Evolutionary conservation across 306 rosid species (phyloP).

Genomic region (Lathyrus oleraceus): DNA sequence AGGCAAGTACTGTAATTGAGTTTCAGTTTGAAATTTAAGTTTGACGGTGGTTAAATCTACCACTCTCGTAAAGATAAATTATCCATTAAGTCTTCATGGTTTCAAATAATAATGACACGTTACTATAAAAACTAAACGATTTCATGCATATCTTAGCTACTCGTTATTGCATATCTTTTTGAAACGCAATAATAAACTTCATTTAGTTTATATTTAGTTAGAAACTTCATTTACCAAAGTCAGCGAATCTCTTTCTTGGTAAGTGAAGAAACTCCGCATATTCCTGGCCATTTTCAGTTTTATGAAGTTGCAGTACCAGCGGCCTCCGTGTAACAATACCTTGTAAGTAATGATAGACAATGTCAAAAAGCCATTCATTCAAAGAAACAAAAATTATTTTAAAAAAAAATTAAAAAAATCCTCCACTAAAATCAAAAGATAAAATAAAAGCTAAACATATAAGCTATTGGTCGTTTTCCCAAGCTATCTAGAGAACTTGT

Average conservation of each 20-base stretch:
- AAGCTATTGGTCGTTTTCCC: neutral
- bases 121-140: conserved; percentile 5
- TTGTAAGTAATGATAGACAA: conserved; percentile 32
- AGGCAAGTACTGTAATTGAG: neutral
- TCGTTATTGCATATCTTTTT: conserved; percentile 1
- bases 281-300: conserved; percentile 70
- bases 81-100: neutral
- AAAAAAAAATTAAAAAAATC: conserved; percentile 22
- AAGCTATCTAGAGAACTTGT: too few species aligned
- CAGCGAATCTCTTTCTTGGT: conserved; percentile 72
- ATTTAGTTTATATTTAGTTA: neutral
- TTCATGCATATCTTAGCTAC: neutral
- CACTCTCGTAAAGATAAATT: neutral
- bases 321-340: conserved; percentile 99
- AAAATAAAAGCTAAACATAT: neutral
- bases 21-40: neutral
- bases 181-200: conserved; percentile 15
- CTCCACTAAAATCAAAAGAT: conserved; percentile 14
- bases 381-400: neutral
- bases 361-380: conserved; percentile 22
- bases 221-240: conserved; percentile 65
- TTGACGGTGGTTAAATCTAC: neutral
- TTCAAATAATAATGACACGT: conserved; percentile 19
- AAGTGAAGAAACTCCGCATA: conserved; percentile 98
- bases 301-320: conserved; percentile 91